Conservation (phyloP, 768 basidiomycete species). For the Psilocybe sp. region DNA sequence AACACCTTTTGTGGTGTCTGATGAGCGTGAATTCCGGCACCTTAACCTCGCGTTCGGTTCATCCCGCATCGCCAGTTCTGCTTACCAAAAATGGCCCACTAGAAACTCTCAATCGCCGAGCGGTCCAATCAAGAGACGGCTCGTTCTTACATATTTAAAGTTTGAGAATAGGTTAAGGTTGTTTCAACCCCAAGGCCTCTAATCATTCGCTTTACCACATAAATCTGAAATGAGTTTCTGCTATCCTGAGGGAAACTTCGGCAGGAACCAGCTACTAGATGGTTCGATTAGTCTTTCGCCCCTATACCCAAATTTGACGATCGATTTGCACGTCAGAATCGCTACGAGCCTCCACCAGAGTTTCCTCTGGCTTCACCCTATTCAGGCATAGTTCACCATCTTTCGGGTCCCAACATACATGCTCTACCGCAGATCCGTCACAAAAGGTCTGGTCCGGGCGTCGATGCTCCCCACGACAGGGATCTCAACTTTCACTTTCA, state of each 20-base stretch:
- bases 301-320: conserved; percentile 95
- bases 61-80: conserved; percentile 69
- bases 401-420: too few relatives aligned
- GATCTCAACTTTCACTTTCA: conserved; percentile 63
- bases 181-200: conserved; percentile 88
- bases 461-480: conserved; percentile 66
- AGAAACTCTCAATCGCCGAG: conserved; percentile 80
- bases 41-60: too few relatives aligned
- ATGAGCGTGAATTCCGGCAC: too few relatives aligned
- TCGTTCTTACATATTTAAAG: too few relatives aligned
- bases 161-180: conserved; percentile 82
- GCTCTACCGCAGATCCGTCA: conserved; percentile 78
- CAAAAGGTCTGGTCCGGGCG: conserved; percentile 72
- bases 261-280: conserved; percentile 93
- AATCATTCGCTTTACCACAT: conserved; percentile 86
- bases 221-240: conserved; percentile 57
- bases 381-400: too few relatives aligned
- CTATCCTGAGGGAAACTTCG: conserved; percentile 61
- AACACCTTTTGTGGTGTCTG: too few relatives aligned
- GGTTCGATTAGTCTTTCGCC: conserved; percentile 96
- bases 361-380: too few relatives aligned
- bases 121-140: conserved; percentile 80
- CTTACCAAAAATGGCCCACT: conserved; percentile 78
- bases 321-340: too few relatives aligned
- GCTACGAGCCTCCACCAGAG: too few relatives aligned